These are phyloP conservation scores for Fusarium ramigenum DNA, from an alignment of 2,329 filamentous ascomycete genomes.

Conservation along the genomic window DNA sequence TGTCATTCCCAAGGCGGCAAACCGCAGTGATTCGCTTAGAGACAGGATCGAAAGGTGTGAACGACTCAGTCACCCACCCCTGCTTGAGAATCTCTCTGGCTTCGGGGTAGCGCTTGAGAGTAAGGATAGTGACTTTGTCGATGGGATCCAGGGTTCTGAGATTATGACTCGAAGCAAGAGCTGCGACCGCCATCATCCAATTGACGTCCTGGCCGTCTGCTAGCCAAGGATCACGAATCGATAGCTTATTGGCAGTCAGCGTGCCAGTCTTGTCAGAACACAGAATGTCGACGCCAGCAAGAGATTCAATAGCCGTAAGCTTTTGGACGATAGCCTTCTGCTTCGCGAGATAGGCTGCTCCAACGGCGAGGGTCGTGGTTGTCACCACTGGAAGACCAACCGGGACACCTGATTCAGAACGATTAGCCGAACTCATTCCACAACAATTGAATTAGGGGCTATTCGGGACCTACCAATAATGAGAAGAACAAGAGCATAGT, in stretches of 20 bases:
- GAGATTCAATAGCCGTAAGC: constrained; percentile 3
- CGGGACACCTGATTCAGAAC: neutral
- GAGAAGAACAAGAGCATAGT: constrained; percentile 24
- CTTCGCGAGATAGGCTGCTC: constrained; percentile 22
- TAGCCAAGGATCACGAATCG: constrained; percentile 19
- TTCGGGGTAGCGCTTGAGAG: constrained; percentile 22
- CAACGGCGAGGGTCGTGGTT: constrained; percentile 23
- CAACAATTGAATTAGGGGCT: rapidly evolving
- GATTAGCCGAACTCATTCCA: neutral
- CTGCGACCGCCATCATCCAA: constrained; percentile 33
- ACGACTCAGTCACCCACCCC: constrained; percentile 14
- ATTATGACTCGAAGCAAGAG: constrained; percentile 13
- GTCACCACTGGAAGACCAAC: constrained; percentile 28
- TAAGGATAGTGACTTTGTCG: constrained; percentile 28
- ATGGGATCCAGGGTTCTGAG: constrained; percentile 9
- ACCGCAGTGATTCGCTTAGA: constrained; percentile 25
- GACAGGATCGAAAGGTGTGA: constrained; percentile 23
- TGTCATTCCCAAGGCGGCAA: constrained; percentile 6
- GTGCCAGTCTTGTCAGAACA: constrained; percentile 30
- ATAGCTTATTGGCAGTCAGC: constrained; percentile 17
- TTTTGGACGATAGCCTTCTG: constrained; percentile 28
- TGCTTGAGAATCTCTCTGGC: constrained; percentile 25
- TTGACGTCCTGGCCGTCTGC: constrained; percentile 24
- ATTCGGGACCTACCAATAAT: constrained; percentile 9
- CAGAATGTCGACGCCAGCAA: constrained; percentile 24